Base-by-base conservation (phyloP, 2,329 filamentous ascomycete species). In the Stagonosporopsis chrysanthemi region DNA sequence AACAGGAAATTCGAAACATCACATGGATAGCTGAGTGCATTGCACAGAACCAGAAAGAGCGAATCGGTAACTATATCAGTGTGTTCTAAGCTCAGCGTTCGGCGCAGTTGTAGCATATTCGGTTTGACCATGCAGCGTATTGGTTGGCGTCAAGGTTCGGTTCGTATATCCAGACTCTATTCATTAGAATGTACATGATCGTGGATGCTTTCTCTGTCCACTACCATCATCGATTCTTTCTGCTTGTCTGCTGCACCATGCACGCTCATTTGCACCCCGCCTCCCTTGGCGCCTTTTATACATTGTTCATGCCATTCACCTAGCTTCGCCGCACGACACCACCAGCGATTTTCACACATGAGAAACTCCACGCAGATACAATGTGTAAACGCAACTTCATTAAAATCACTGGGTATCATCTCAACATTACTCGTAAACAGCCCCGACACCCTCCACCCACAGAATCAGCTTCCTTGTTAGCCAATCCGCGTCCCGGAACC, bases 1-100 rank as follows among this genome's bases (percentile, higher is more conserved):
- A 14, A 51, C 61, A 98, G 93, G 95, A 99, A 90, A 97, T 98
- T 71, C 90, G 95, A 65, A 99, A 99, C 80, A 97, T 99, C 73
- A 98, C 95, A 48, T 99, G 95, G 95, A 99, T 99, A 78, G 90
- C 95, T 22, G 95, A 99, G 80, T 99, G 95, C 81, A 99, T 99
- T 85, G 95, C 95, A 53, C 95, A 99, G 81, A 97, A 97, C 82
- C 95, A 99, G 80, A 99, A 99, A 83, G 95, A 99, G 79, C 88
- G 95, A 75, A 98, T 99, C 76, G 90, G 91, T 69, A 99, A 98
- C 81, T 99, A 96, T 80, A 99, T 99, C 77, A 97, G 92, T 79
- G 95, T 98, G 61, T 97, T 99, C 54, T 73, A 60, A 67, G 58
- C 54, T 56, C 23, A 42, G 59, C 55, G 47, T 58, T 38, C 60